Conservation (phyloP, 139 green algal species). For the Closterium sp. region DNA sequence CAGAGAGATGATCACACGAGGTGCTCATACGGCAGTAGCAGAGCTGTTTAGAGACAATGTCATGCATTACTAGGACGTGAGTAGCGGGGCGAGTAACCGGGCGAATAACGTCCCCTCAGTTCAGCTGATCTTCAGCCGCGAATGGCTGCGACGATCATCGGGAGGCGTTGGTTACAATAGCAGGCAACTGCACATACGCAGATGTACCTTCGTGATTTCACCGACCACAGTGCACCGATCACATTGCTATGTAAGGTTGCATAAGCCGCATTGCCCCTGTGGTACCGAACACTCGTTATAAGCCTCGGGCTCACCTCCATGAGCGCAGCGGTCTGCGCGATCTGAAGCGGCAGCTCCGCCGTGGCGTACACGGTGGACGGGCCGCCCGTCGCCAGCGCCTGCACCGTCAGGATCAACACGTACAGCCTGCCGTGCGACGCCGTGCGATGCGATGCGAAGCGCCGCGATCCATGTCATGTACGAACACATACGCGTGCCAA, state of each 20-base stretch:
- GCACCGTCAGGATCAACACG: conserved; percentile 9
- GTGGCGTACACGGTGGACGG: conserved; percentile 5
- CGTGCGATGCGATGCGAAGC: background rate
- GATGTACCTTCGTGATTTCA: too few species aligned
- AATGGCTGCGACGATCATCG: too few species aligned
- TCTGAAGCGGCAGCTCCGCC: conserved; percentile 8
- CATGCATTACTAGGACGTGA: too few species aligned
- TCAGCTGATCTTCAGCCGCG: too few species aligned
- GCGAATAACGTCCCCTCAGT: background rate
- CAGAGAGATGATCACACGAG: background rate
- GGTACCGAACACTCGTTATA: background rate
- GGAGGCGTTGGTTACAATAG: too few species aligned
- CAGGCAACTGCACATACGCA: too few species aligned
- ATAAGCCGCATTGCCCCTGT: background rate
- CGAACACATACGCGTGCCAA: background rate
- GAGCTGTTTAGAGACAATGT: too few species aligned
- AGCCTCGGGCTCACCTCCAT: conserved; percentile 15
- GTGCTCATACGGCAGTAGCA: too few species aligned
- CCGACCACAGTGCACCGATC: too few species aligned
- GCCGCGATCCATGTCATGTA: background rate
- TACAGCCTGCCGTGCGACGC: conserved; percentile 4
- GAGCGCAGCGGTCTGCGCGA: conserved; percentile 28
- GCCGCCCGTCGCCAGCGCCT: background rate
- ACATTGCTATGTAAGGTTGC: too few species aligned
- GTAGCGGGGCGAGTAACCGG: background rate